Evolutionary conservation across 2,329 filamentous ascomycete species (phyloP).

Genomic region (Talaromyces sp.): DNA sequence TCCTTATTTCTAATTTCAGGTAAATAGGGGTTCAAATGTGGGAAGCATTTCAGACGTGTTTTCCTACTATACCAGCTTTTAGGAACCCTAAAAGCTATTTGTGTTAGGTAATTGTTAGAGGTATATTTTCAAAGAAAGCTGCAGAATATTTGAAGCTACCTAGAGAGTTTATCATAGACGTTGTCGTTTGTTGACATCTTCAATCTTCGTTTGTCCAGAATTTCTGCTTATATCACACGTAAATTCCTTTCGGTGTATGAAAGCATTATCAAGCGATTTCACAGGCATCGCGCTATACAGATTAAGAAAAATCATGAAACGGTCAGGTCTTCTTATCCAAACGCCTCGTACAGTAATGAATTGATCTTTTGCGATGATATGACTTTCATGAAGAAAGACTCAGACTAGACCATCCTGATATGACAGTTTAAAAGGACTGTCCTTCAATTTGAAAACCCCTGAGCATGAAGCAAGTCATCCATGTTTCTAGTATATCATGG

Average conservation of each 20-base stretch:
- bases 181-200: too few species aligned
- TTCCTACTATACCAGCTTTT: too few species aligned
- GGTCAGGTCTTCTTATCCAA: background rate
- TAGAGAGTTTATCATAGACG: too few species aligned
- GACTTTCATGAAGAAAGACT: too few species aligned
- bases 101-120: background rate
- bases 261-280: background rate
- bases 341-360: too few species aligned
- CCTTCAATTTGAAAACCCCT: background rate
- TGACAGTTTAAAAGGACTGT: too few species aligned
- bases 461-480: background rate
- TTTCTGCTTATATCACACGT: too few species aligned
- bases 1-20: too few species aligned
- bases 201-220: too few species aligned
- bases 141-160: background rate
- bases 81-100: background rate
- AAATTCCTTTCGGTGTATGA: background rate
- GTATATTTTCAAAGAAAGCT: background rate
- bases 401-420: too few species aligned
- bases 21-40: background rate
- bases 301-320: background rate
- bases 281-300: background rate
- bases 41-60: too few species aligned
- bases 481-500: background rate
- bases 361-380: too few species aligned